Evolutionary conservation across 169 alveolate genomes (phyloP).

Genomic region (Plasmodium adleri): DNA sequence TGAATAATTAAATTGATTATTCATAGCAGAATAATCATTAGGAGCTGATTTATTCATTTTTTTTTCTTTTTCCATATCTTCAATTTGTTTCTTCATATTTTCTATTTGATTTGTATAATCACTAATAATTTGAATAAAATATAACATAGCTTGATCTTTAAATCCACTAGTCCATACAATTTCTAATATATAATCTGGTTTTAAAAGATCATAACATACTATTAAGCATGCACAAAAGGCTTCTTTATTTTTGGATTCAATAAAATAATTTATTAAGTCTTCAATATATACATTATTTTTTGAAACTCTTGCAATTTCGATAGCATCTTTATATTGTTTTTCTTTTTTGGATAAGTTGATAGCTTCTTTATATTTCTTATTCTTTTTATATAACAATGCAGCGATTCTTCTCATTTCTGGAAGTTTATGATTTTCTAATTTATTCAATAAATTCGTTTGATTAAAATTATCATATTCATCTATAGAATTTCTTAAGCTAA

Average conservation of each 20-base stretch:
- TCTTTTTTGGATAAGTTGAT: constrained; percentile 92
- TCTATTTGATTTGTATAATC: constrained; percentile 87
- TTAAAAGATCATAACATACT: constrained; percentile 97
- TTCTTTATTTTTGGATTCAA: constrained; percentile 92
- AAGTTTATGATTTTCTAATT: constrained; percentile 95
- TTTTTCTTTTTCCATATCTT: constrained; percentile 86
- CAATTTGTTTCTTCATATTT: constrained; percentile 86
- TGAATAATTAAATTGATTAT: constrained; percentile 57
- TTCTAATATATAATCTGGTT: constrained; percentile 98
- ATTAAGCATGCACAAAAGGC: constrained; percentile 97
- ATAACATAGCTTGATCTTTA: constrained; percentile 97
- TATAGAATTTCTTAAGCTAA: constrained; percentile 93
- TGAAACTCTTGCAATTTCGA: constrained; percentile 81
- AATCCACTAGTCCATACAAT: constrained; percentile 98
- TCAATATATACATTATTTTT: constrained; percentile 90
- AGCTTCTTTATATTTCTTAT: constrained; percentile 92
- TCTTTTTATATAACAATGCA: constrained; percentile 93
- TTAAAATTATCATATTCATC: constrained; percentile 96
- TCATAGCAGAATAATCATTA: constrained; percentile 82
- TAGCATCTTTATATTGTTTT: constrained; percentile 81
- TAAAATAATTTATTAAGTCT: constrained; percentile 92
- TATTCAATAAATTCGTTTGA: constrained; percentile 92
- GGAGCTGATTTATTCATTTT: constrained; percentile 89
- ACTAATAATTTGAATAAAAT: constrained; percentile 93
- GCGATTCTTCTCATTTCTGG: constrained; percentile 98